phyloP scores from a whole-genome alignment of 352 stramenopile genomes.

The Pythium chondricola region DNA sequence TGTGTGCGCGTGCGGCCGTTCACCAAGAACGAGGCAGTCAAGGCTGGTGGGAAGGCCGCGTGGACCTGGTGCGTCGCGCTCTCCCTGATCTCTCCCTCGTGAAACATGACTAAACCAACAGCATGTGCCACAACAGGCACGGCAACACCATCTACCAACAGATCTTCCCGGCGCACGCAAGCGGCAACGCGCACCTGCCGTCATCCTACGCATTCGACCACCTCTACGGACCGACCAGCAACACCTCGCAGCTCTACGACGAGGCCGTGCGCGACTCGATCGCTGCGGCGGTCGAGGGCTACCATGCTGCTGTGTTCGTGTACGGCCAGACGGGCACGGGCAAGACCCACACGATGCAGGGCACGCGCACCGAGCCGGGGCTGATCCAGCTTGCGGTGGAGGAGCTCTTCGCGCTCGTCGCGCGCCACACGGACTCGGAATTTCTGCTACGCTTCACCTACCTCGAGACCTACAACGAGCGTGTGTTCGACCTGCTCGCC shows the following conservation, averaged over 20 bases:
- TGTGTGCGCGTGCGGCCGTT: constrained; percentile 72
- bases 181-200: constrained; percentile 29
- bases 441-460: constrained; percentile 89
- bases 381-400: constrained; percentile 84
- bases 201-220: constrained; percentile 85
- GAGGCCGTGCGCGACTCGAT: constrained; percentile 74
- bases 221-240: constrained; percentile 64
- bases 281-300: constrained; percentile 62
- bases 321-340: constrained; percentile 90
- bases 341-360: constrained; percentile 83
- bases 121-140: constrained; percentile 35
- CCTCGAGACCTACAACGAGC: constrained; percentile 98
- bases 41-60: constrained; percentile 64
- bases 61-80: constrained; percentile 57
- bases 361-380: constrained; percentile 43
- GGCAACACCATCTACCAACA: constrained; percentile 87
- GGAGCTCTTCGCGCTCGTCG: constrained; percentile 85
- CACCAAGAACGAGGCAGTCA: constrained; percentile 63
- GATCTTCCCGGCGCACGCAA: constrained; percentile 68
- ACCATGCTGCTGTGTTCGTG: constrained; percentile 86
- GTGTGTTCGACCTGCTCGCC: constrained; percentile 94
- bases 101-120: neutral
- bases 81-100: neutral
- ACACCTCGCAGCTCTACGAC: constrained; percentile 82
- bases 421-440: constrained; percentile 41